Percentiles rank a stretch among this genome's conserved stretches.
phyloP scores from a whole-genome alignment of 1,139 yeast species.

The Pneumocystis wakefieldiae region DNA sequence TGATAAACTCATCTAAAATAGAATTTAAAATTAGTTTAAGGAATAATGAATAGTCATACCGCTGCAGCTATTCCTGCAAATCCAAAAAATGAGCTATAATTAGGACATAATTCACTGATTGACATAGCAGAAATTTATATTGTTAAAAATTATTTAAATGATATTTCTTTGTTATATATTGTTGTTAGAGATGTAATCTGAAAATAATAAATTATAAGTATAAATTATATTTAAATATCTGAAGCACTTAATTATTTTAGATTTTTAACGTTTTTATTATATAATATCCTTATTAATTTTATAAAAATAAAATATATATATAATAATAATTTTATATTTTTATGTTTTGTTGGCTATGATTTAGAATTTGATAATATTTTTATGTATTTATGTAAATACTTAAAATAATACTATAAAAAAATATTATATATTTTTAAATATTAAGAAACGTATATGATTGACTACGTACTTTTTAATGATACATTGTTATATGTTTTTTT shows the following conservation, averaged over 20 bases:
- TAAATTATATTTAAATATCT: not conserved
- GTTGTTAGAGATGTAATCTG: not conserved
- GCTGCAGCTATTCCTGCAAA: constrained; percentile 46
- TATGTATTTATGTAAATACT: not conserved
- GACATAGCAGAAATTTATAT: not conserved
- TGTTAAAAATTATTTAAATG: not conserved
- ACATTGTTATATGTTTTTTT: no score
- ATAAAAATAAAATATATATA: not conserved
- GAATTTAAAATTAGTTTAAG: not conserved
- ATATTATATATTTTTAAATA: no score
- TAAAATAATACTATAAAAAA: no score
- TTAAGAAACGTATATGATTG: not conserved
- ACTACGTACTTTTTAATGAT: not conserved
- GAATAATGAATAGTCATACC: not conserved
- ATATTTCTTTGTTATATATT: not conserved
- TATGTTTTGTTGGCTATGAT: not conserved
- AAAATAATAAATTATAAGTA: not conserved
- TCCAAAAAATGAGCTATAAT: constrained; percentile 76
- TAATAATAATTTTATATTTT: no score
- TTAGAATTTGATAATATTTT: not conserved
- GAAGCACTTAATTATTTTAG: not conserved
- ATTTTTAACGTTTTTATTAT: not conserved
- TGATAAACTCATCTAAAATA: constrained; percentile 6
- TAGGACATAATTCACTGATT: constrained; percentile 23
- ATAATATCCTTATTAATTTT: not conserved